A percentile compares a stretch with the other conserved stretches of the same genome.
Conservation (phyloP, 805 yeast species). For the Hanseniaspora taiwanica region DNA sequence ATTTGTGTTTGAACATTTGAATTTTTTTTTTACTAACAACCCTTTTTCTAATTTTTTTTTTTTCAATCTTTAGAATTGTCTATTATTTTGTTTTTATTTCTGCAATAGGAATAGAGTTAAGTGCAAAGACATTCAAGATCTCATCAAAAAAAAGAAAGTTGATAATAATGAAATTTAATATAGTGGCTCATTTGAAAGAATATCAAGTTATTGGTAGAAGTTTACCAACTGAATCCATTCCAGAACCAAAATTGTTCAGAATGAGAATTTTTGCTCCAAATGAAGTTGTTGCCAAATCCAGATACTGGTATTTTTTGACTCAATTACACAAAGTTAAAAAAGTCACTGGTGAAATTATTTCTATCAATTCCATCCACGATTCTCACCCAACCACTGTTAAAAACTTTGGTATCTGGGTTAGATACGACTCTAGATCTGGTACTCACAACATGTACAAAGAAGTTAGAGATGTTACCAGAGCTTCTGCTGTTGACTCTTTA, state of each 20-base stretch:
- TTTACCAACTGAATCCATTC: constrained; percentile 97
- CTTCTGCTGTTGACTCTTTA: constrained; percentile 95
- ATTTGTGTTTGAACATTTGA: too few species aligned
- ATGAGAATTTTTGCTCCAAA: constrained; percentile 99
- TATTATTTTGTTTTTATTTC: background rate
- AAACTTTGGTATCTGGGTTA: constrained; percentile 99
- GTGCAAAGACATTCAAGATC: background rate
- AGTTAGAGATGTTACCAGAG: constrained; percentile 99
- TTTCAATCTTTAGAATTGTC: background rate
- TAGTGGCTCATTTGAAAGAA: constrained; percentile 95
- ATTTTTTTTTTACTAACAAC: constrained; percentile 1
- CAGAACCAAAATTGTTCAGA: constrained; percentile 99
- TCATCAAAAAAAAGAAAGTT: background rate
- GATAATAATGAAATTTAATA: constrained; percentile 8
- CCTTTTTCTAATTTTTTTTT: constrained; percentile 1
- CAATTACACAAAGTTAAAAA: constrained; percentile 98
- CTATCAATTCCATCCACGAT: constrained; percentile 85
- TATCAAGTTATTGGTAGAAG: constrained; percentile 99
- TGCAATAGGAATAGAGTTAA: background rate
- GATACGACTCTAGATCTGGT: constrained; percentile 99
- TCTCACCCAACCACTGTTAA: constrained; percentile 97
- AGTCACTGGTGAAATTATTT: constrained; percentile 98
- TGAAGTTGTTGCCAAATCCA: constrained; percentile 98
- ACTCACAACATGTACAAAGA: constrained; percentile 99
- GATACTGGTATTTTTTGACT: constrained; percentile 99